Conservation (phyloP, 169 alveolate species). For the Babesia bovis region DNA sequence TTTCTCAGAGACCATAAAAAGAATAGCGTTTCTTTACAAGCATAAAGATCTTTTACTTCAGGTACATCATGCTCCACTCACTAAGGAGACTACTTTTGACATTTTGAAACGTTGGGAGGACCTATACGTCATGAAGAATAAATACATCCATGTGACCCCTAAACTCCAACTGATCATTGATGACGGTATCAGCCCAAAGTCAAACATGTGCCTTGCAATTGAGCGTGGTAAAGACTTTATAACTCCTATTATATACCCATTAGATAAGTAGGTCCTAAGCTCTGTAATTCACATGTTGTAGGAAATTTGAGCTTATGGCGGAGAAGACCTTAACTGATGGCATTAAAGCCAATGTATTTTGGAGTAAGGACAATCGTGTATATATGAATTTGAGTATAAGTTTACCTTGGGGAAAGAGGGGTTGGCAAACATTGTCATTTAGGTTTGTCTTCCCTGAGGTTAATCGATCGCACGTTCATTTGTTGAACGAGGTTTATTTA, state of each 20-base stretch:
- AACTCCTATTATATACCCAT: constrained; percentile 49
- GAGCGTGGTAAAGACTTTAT: constrained; percentile 39
- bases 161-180: constrained; percentile 46
- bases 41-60: constrained; percentile 25
- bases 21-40: constrained; percentile 43
- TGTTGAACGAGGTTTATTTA: constrained; percentile 44
- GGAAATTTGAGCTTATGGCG: constrained; percentile 50
- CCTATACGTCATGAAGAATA: constrained; percentile 29
- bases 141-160: constrained; percentile 48
- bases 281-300: not conserved
- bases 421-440: constrained; percentile 54
- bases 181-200: constrained; percentile 10
- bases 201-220: constrained; percentile 37
- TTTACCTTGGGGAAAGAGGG: constrained; percentile 44
- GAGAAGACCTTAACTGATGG: constrained; percentile 55
- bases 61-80: constrained; percentile 9
- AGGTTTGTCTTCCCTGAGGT: constrained; percentile 60
- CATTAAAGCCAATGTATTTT: constrained; percentile 41
- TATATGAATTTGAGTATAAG: constrained; percentile 36
- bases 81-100: constrained; percentile 30
- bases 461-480: constrained; percentile 26
- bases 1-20: constrained; percentile 11
- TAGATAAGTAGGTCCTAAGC: constrained; percentile 16
- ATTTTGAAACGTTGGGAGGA: constrained; percentile 40
- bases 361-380: constrained; percentile 47